Evolutionary conservation across 192 early-diverging fungal species (phyloP).

Genomic region (Globomyces pollinis-pini): DNA sequence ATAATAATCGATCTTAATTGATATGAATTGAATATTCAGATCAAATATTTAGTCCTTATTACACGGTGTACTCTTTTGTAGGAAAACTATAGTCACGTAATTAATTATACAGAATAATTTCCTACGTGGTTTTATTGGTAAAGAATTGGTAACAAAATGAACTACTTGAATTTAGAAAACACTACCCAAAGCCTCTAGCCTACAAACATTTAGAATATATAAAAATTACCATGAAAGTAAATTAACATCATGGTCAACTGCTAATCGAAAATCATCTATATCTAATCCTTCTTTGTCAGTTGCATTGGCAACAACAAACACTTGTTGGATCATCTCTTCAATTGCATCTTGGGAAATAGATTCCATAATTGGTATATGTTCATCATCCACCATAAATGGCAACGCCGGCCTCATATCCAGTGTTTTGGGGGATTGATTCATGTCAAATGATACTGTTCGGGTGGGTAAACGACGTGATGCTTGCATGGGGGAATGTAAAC

Average conservation of each 20-base stretch:
- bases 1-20: no score
- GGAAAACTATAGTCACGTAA: no score
- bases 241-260: constrained; percentile 71
- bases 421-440: background rate
- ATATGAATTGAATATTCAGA: no score
- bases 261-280: constrained; percentile 69
- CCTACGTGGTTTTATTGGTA: no score
- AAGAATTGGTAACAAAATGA: no score
- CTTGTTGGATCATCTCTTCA: constrained; percentile 87
- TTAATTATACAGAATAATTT: no score
- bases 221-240: constrained; percentile 67
- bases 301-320: constrained; percentile 50
- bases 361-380: constrained; percentile 84
- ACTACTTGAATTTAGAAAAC: background rate
- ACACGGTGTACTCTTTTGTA: no score
- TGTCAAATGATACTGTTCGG: background rate
- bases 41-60: no score
- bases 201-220: no score
- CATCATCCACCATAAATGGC: constrained; percentile 22
- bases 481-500: background rate
- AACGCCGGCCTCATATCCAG: constrained; percentile 4
- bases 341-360: constrained; percentile 88
- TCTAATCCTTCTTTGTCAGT: constrained; percentile 63
- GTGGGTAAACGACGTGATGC: background rate
- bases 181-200: background rate